Evolutionary conservation across 257 asterid species (phyloP), one percentile per base, ranked within the genome.

Genomic region (Solanum appendiculatum): DNA sequence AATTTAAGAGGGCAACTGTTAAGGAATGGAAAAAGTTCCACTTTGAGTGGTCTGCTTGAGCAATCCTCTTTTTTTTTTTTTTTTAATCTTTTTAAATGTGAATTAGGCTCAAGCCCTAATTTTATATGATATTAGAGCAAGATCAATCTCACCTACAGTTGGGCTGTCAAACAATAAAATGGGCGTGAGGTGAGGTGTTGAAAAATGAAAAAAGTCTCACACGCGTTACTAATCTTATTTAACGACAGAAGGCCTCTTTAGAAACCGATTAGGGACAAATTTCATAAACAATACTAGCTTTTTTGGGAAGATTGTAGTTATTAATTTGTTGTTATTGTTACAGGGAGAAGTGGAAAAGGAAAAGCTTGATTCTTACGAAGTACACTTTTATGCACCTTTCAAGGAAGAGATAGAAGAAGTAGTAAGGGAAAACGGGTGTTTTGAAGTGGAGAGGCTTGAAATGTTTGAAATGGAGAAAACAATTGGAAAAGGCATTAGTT

Each of bases 301-400:
- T 63, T 63, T 63, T n/a, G 74, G 74, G 74, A 68, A 14, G 10
- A 33, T 33, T 16, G 25, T 33, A 29, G n/a, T 13, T 39, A n/a
- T 80, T 63, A 63, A n/a, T n/a, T 27, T 80, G 9, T 80, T 18
- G 16, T 60, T 73, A n/a, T 54, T 74, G 69, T 8, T 23, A 36
- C 42, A 97, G 99, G 99, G 99, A 42, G 92, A 90, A 33, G 77
- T 96, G 25, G 92, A 92, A 83, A 90, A 92, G 92, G 97, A 88
- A 60, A 93, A 86, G 68, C 77, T 96, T 15, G 97, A 95, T 37
- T 86, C 88, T 0, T 96, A 97, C 15, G 99, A 97, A 27, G 96
- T 94, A 37, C 94, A 97, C 83, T 97, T 95, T 46, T 97, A 95
- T 86, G 97, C 98, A 12, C 95, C 99, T 54, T 92, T 94, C 20